Evolutionary conservation across 1,284 basidiomycete genomes (phyloP).

Genomic region (Xerocomus nothofagi): DNA sequence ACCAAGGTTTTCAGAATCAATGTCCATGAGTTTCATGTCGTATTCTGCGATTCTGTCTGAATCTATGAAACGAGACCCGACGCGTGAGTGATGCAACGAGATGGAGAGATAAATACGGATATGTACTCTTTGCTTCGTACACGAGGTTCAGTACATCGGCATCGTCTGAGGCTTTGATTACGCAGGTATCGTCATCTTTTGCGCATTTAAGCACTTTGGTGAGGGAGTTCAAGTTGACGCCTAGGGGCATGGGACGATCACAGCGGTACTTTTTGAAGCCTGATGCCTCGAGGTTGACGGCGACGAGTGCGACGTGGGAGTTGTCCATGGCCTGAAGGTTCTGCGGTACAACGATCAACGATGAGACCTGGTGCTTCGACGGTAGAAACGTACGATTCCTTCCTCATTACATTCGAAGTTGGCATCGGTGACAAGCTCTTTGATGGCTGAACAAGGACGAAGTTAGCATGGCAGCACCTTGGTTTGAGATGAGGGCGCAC

Average conservation of each 20-base stretch:
- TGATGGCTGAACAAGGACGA: constrained; percentile 69
- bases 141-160: constrained; percentile 88
- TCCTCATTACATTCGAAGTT: constrained; percentile 99
- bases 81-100: neutral
- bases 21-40: constrained; percentile 99
- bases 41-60: constrained; percentile 96
- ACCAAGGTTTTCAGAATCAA: constrained; percentile 92
- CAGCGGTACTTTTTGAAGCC: constrained; percentile 93
- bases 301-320: constrained; percentile 96
- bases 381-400: constrained; percentile 71
- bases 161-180: constrained; percentile 90
- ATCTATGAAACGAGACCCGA: constrained; percentile 45
- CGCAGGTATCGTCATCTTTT: constrained; percentile 94
- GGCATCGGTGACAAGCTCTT: constrained; percentile 96
- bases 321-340: constrained; percentile 99
- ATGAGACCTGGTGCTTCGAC: neutral
- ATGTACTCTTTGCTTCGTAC: constrained; percentile 89
- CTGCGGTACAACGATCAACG: constrained; percentile 34
- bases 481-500: constrained; percentile 42
- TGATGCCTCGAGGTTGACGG: constrained; percentile 72
- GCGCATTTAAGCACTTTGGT: constrained; percentile 98
- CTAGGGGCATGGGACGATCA: constrained; percentile 93
- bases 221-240: constrained; percentile 86
- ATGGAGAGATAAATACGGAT: neutral
- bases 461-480: neutral